These are phyloP conservation scores for Leptodermis oblonga DNA, from an alignment of 257 asterid species.

Conservation along the genomic window DNA sequence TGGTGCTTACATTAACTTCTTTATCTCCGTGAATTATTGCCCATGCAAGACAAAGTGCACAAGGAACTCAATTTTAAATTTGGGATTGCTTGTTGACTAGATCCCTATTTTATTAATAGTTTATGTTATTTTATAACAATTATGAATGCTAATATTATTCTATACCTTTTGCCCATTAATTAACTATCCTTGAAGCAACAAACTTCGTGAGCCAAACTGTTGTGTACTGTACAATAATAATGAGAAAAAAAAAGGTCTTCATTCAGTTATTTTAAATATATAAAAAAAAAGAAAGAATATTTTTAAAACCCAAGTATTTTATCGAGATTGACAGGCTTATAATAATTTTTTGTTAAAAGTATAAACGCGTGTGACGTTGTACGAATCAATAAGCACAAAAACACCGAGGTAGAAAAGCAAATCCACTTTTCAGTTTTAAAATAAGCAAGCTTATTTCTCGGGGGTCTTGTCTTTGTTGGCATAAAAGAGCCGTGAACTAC, in stretches of 20 bases:
- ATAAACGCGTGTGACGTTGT: too few relatives aligned
- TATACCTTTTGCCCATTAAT: not conserved
- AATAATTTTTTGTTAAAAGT: too few relatives aligned
- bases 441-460: not conserved
- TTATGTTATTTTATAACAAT: too few relatives aligned
- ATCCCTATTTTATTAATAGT: not conserved
- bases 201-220: too few relatives aligned
- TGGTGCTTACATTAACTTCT: not conserved
- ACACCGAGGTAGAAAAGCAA: slow-evolving; percentile 1
- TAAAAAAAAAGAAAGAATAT: not conserved
- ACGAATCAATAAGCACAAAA: not conserved
- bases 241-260: not conserved
- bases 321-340: too few relatives aligned
- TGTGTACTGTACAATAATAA: too few relatives aligned
- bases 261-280: too few relatives aligned
- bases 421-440: slow-evolving; percentile 6
- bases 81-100: not conserved
- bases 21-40: slow-evolving; percentile 8
- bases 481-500: slow-evolving; percentile 9
- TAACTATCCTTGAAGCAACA: too few relatives aligned
- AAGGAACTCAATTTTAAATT: not conserved
- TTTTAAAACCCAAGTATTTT: not conserved
- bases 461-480: not conserved
- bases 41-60: not conserved
- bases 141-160: not conserved